Evolutionary conservation across 192 early-diverging fungal species (phyloP).

Genomic region (Entomortierella chlamydospora): DNA sequence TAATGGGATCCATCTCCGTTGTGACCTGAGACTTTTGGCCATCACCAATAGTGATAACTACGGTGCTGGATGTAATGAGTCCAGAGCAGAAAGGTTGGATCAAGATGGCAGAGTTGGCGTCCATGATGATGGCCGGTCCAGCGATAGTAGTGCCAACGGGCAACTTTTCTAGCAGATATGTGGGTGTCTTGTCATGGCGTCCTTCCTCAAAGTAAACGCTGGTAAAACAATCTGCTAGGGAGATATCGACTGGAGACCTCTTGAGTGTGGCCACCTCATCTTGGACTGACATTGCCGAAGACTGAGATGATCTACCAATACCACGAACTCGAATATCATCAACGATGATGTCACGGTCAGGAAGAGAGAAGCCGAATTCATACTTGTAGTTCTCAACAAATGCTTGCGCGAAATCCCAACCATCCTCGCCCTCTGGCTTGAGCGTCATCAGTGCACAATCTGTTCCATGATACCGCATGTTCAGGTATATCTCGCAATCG

Average conservation of each 20-base stretch:
- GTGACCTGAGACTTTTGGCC: slow-evolving; percentile 54
- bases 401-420: slow-evolving; percentile 72
- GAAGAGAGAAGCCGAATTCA: slow-evolving; percentile 97
- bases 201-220: slow-evolving; percentile 85
- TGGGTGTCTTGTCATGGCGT: slow-evolving; percentile 72
- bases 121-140: slow-evolving; percentile 94
- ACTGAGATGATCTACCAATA: slow-evolving; percentile 68
- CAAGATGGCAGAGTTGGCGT: slow-evolving; percentile 88
- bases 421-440: slow-evolving; percentile 60
- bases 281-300: slow-evolving; percentile 47
- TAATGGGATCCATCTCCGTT: slow-evolving; percentile 86
- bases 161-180: slow-evolving; percentile 76
- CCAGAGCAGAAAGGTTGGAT: slow-evolving; percentile 87
- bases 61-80: slow-evolving; percentile 75
- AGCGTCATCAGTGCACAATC: slow-evolving; percentile 93
- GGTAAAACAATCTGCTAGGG: slow-evolving; percentile 55
- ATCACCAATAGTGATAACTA: slow-evolving; percentile 67
- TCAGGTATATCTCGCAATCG: slow-evolving; percentile 76
- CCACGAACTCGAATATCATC: slow-evolving; percentile 95
- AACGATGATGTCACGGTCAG: slow-evolving; percentile 83
- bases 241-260: slow-evolving; percentile 14
- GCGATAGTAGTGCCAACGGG: slow-evolving; percentile 71
- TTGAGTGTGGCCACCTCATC: slow-evolving; percentile 55
- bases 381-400: slow-evolving; percentile 85
- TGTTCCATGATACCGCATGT: slow-evolving; percentile 94